Base-by-base conservation (phyloP, 2,329 filamentous ascomycete species). In the Monosporascus sp. region DNA sequence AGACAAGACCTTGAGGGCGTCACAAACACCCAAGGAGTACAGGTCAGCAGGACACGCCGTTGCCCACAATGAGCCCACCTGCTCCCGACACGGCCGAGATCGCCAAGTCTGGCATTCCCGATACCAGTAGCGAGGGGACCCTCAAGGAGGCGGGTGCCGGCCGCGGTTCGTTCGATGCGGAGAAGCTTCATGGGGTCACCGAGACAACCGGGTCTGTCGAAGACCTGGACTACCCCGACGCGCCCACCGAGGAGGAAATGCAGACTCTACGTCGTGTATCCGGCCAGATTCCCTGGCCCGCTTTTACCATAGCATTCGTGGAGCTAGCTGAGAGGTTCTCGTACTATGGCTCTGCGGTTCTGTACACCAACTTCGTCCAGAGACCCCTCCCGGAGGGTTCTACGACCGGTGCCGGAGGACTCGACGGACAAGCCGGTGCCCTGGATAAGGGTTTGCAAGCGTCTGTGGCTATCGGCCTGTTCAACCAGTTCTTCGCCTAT, bases 271-370 rank as follows among this genome's bases (percentile, higher is more conserved):
- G 76, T 49, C 81, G 83, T 62, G 79, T 88, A 22, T 81, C 83
- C 14, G 85, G 82, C 57, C 77, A 77, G 64, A 81, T 90, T 56
- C 83, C 84, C 48, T 84, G 79, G 78, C 73, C 77, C 51, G 80
- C 86, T 54, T 90, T 83, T 71, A 85, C 83, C 25, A 81, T 91
- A 54, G 86, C 85, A 48, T 83, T 89, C 57, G 82, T 88, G 54
- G 88, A 91, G 70, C 73, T 89, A 53, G 88, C 85, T 72, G 88
- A 91, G 72, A 84, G 87, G 48, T 89, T 89, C 72, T 87, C 84
- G 15, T 91, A 89, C 79, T 90, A 90, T 64, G 88, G 87, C 51
- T 85, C 84, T 5, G 79, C 82, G 44, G 78, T 85, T 35, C 75
- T 89, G 31, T 88, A 86, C 80, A 82, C 81, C 66, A 86, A 86